phyloP scores from a whole-genome alignment of 805 yeast genomes.

The Saturnispora bothae region DNA sequence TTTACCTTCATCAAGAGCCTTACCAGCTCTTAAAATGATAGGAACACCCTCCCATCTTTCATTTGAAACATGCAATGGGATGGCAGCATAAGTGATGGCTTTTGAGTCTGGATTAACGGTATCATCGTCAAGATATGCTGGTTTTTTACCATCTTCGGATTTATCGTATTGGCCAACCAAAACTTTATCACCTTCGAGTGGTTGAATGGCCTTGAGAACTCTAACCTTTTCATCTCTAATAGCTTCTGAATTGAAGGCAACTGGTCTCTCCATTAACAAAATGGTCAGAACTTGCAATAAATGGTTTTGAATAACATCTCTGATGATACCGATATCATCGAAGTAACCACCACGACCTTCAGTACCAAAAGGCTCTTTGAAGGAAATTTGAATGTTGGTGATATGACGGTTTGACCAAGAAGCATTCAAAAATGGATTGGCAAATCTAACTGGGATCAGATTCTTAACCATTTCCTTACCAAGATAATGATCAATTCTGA shows the following conservation, averaged over 20 bases:
- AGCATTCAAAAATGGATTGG: constrained; percentile 79
- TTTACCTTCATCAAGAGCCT: constrained; percentile 89
- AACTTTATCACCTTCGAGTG: constrained; percentile 54
- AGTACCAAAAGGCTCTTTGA: constrained; percentile 98
- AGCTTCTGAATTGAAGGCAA: constrained; percentile 82
- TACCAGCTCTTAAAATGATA: constrained; percentile 90
- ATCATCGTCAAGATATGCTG: constrained; percentile 85
- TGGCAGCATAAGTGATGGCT: constrained; percentile 87
- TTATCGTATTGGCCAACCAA: constrained; percentile 80
- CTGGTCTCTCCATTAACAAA: constrained; percentile 93
- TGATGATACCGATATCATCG: constrained; percentile 86
- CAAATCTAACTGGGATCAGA: constrained; percentile 78
- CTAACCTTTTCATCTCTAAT: constrained; percentile 95
- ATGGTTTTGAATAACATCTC: constrained; percentile 99
- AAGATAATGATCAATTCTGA: constrained; percentile 92
- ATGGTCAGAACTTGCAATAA: constrained; percentile 84
- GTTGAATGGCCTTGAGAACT: constrained; percentile 71
- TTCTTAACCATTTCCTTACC: constrained; percentile 98
- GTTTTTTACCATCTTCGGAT: constrained; percentile 81
- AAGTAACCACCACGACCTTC: constrained; percentile 99
- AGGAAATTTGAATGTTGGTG: constrained; percentile 73
- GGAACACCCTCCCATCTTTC: constrained; percentile 99
- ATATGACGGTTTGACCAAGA: constrained; percentile 80
- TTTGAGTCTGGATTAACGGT: constrained; percentile 75
- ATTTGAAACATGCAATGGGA: constrained; percentile 67